Evolutionary conservation across 2,329 filamentous ascomycete species (phyloP).

Genomic region (Neonectria neomacrospora): DNA sequence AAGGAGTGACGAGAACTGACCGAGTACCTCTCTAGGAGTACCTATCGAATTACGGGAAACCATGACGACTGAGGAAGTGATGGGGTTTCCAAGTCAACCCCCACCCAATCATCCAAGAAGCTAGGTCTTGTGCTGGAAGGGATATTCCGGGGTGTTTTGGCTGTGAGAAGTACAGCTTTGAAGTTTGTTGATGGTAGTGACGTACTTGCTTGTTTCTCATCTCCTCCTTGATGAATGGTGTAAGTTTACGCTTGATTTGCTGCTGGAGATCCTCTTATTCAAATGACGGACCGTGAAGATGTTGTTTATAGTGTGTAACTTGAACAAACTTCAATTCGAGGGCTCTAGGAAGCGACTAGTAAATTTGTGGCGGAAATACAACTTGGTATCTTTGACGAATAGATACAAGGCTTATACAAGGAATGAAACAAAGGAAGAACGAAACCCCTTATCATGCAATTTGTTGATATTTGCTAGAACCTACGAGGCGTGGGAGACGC

Average conservation of each 20-base stretch:
- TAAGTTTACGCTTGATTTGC: too few relatives aligned
- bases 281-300: too few relatives aligned
- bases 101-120: neutral
- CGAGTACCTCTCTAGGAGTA: neutral
- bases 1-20: neutral
- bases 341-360: neutral
- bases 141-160: neutral
- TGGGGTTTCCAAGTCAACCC: neutral
- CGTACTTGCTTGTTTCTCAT: too few relatives aligned
- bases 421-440: neutral
- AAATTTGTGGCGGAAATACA: neutral
- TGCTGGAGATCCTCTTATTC: too few relatives aligned
- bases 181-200: too few relatives aligned
- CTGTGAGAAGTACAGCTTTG: too few relatives aligned
- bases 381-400: neutral
- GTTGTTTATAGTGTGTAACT: neutral
- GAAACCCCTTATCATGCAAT: neutral
- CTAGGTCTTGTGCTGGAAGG: neutral
- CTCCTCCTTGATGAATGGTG: too few relatives aligned
- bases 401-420: neutral
- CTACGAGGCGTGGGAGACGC: neutral
- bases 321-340: neutral
- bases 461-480: neutral
- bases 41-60: conserved; percentile 3
- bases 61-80: neutral